Evolutionary conservation across 2,329 filamentous ascomycete genomes (phyloP).

Genomic region (Colletotrichum sojae): DNA sequence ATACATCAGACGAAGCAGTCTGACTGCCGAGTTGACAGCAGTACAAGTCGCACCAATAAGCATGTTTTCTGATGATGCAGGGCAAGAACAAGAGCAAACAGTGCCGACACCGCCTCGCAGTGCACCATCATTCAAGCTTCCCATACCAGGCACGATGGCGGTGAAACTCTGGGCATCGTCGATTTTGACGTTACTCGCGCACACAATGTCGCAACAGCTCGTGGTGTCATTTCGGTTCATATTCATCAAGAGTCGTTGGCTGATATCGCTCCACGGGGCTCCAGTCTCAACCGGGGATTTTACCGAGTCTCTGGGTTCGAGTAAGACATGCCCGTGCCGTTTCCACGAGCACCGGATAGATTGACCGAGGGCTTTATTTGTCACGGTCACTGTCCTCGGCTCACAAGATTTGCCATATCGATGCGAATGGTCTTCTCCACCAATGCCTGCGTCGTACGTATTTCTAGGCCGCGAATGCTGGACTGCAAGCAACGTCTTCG

Average conservation of each 20-base stretch:
- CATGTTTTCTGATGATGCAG: not conserved
- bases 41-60: not conserved
- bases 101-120: not conserved
- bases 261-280: not conserved
- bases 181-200: not conserved
- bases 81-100: not conserved
- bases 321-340: slow-evolving; percentile 14
- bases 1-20: slow-evolving; percentile 1
- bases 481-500: too few relatives aligned
- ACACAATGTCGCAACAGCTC: not conserved
- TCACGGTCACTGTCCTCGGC: not conserved
- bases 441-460: too few relatives aligned
- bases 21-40: slow-evolving; percentile 1
- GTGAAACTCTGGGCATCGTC: not conserved
- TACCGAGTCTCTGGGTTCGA: slow-evolving; percentile 22
- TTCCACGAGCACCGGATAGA: slow-evolving; percentile 28
- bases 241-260: not conserved
- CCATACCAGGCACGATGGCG: not conserved
- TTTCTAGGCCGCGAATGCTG: too few relatives aligned
- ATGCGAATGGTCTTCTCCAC: not conserved
- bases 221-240: not conserved
- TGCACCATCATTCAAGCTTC: not conserved
- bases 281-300: not conserved
- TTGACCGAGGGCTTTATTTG: slow-evolving; percentile 4
- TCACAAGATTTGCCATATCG: not conserved